phyloP scores from a whole-genome alignment of 148 eudicot species.

The Vaccinium darrowii region DNA sequence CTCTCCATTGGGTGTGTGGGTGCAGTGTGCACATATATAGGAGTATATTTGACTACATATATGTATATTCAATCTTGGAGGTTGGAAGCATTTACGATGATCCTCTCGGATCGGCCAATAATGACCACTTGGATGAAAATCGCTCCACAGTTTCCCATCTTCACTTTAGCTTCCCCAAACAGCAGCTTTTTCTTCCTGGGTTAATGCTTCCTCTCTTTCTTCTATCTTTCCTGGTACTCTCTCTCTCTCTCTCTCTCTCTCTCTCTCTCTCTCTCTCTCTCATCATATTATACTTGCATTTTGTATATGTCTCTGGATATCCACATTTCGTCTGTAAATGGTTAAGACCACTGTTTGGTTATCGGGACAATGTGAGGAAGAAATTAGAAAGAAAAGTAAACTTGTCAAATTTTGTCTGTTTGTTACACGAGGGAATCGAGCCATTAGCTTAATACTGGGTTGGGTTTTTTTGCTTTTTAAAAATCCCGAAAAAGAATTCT shows the following conservation, averaged over 20 bases:
- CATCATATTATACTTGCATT: background rate
- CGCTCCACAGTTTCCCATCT: conserved; percentile 10
- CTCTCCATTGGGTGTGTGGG: background rate
- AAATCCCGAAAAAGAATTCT: background rate
- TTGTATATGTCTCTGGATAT: background rate
- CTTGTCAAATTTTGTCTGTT: background rate
- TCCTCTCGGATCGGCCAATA: background rate
- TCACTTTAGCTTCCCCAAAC: background rate
- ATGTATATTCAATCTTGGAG: background rate
- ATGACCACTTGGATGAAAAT: background rate
- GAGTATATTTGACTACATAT: too few relatives aligned
- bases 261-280: background rate
- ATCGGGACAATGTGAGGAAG: background rate
- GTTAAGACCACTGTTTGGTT: conserved; percentile 6
- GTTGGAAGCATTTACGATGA: background rate
- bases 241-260: background rate
- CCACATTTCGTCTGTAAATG: background rate
- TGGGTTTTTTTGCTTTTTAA: background rate
- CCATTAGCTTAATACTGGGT: background rate
- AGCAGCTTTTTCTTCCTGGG: background rate
- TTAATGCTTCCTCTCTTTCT: conserved; percentile 2
- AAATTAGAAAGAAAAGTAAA: background rate
- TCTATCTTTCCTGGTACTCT: background rate
- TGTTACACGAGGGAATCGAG: background rate
- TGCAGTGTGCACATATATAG: too few relatives aligned